Evolutionary conservation across 177 flowering plant species (phyloP), one percentile per base, ranked within the genome.

Genomic region (Vitis hybrid): DNA sequence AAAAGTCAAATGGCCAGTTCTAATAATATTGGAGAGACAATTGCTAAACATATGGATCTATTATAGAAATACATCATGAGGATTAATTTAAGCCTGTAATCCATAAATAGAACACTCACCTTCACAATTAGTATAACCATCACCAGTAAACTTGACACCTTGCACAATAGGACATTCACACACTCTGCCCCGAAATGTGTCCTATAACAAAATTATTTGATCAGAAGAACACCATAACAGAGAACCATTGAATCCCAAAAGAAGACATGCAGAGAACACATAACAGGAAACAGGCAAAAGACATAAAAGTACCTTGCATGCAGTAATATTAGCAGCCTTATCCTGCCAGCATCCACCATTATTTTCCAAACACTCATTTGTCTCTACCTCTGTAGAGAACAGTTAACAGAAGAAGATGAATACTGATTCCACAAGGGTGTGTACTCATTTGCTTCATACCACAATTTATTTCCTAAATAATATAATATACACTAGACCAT

Each of bases 261-360:
- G 46, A 70, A 68, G 35, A 51, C 51, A 15, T 56, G 14, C 2
- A 27, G 13, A 68, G 18, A 14, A n/a, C 19, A 0, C 11, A 10
- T 3, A 46, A 68, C 10, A 64, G 18, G 21, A 11, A 59, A 67
- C 21, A 52, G 52, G 24, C 56, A 60, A 55, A 67, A 66, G 55
- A 5, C 2, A 30, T 15, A 27, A n/a, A 69, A 63, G 51, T 80
- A 89, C 98, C 92, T 81, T 84, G 90, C 91, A 91, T 61, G 93
- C 97, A 54, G 96, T 81, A 65, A 90, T 52, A 56, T 91, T 93
- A 52, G 91, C 78, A 64, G 79, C 76, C 72, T 83, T 88, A 71
- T 95, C 93, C 70, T 80, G 77, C 99, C 98, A 95, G 83, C 99
- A 95, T 60, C 99, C 99, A 64, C 99, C 99, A 76, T 93, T 88